Percentiles rank a stretch among this genome's conserved stretches.
phyloP scores from a whole-genome alignment of 2,329 filamentous ascomycete genomes.

The Akanthomyces muscarius region DNA sequence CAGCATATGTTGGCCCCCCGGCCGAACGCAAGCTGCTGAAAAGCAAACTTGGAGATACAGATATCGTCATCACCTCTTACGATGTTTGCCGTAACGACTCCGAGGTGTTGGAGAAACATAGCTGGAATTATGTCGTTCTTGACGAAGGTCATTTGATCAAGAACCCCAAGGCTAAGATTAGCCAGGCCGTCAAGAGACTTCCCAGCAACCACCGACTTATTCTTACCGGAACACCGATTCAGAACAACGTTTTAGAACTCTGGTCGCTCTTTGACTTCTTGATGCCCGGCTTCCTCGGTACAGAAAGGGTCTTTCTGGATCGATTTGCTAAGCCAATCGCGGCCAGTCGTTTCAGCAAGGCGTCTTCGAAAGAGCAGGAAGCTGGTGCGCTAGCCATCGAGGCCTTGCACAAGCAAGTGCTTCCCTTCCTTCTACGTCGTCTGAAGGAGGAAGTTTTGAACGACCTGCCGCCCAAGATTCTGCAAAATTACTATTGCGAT shows the following conservation, averaged over 20 bases:
- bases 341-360: conserved; percentile 91
- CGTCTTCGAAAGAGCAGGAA: conserved; percentile 97
- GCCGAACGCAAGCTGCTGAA: conserved; percentile 71
- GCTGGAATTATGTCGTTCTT: conserved; percentile 95
- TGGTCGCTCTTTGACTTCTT: conserved; percentile 99
- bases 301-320: conserved; percentile 92
- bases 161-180: conserved; percentile 96
- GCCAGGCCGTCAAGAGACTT: conserved; percentile 84
- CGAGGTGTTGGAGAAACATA: conserved; percentile 76
- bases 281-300: conserved; percentile 96
- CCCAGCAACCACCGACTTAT: conserved; percentile 92
- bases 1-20: conserved; percentile 88
- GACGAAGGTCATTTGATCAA: conserved; percentile 99
- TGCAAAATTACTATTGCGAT: conserved; percentile 99
- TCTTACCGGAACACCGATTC: conserved; percentile 92
- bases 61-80: conserved; percentile 96
- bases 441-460: conserved; percentile 97
- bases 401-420: conserved; percentile 95
- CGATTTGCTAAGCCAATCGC: conserved; percentile 94
- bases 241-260: conserved; percentile 94
- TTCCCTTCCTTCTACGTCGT: conserved; percentile 91
- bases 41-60: conserved; percentile 67
- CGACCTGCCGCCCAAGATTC: conserved; percentile 93
- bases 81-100: conserved; percentile 96
- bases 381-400: conserved; percentile 94